Base-by-base conservation (phyloP, 495 filamentous ascomycete genomes). In the Glonium stellatum region DNA sequence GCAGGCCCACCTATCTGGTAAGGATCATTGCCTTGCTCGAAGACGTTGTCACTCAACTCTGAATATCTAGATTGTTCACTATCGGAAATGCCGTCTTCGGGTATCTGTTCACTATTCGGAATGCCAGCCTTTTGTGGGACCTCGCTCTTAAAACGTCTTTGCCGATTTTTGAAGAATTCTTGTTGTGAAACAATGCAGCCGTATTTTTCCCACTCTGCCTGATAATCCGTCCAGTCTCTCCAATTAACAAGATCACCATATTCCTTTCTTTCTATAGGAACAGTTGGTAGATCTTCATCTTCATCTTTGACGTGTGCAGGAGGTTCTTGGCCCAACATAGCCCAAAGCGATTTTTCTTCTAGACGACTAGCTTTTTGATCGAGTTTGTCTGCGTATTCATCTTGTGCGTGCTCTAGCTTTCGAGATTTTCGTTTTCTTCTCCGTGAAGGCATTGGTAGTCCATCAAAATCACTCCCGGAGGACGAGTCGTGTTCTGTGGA, bases 261-360 rank as follows among this genome's bases (percentile, higher is more conserved):
- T 67, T 6, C 69, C 70, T 11, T 48, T 21, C 53, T 13, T 27
- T 52, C 4, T 0, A 23, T 15, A 41, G 15, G 36, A 25, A 34
- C 36, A 5, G 31, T 34, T 47, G 21, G 47, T n/a, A 58, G 51
- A 27, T 34, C 47, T 36, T 48, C 27, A n/a, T 58, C 23, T 37
- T 53, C 44, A 11, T 4, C 12, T 37, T 48, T 52, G 0, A 27
- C 53, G 25, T 21, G 2, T 5, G 34, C 9, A 18, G 52, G 25
- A 2, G 55, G 35, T 54, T 51, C 10, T 13, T 31, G 18, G 5
- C 70, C 71, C 11, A 91, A 67, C 10, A 84, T 39, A 0, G 61
- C 59, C 82, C 83, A 86, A 10, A 90, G 58, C 12, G 69, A 62
- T 37, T 68, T 65, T 71, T 91, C 86, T 69, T 87, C 85, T 8